A percentile compares a stretch with the other conserved stretches of the same genome.
phyloP scores from a whole-genome alignment of 352 stramenopile genomes.

The Labyrinthula sp. region DNA sequence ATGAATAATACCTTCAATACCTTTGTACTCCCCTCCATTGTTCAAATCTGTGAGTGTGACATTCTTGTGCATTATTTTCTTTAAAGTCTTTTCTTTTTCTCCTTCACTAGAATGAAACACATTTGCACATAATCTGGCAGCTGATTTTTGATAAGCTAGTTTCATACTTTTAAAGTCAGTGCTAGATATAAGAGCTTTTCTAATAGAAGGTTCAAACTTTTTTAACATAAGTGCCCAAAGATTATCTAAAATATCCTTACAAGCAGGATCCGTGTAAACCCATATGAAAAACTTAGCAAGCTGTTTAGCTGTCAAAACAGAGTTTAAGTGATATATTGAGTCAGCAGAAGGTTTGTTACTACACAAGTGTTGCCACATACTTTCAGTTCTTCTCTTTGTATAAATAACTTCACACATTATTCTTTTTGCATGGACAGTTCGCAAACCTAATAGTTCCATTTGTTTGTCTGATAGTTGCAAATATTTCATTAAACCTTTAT shows the following conservation, averaged over 20 bases:
- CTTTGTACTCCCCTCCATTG: no score
- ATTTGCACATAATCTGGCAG: no score
- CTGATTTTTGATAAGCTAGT: no score
- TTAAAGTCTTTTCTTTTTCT: no score
- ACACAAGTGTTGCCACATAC: constrained; percentile 16
- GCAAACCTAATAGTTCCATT: constrained; percentile 12
- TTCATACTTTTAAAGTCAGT: no score
- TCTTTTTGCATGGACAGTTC: constrained; percentile 14
- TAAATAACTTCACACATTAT: constrained; percentile 19
- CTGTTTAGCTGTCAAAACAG: constrained; percentile 18
- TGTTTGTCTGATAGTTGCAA: constrained; percentile 17
- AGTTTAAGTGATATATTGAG: constrained; percentile 18
- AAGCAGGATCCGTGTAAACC: constrained; percentile 25
- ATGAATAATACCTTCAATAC: no score
- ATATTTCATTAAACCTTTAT: constrained; percentile 18
- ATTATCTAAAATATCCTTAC: constrained; percentile 28
- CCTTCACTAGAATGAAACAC: no score
- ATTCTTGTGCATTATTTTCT: no score
- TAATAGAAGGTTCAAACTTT: no score
- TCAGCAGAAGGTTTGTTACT: constrained; percentile 27
- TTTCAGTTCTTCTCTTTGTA: constrained; percentile 23
- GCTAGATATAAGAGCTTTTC: no score
- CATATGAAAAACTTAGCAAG: constrained; percentile 26
- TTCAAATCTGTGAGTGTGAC: no score
- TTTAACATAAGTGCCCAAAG: constrained; percentile 18